Conservation (phyloP, 1,139 yeast species). For the Taphrina populina region DNA sequence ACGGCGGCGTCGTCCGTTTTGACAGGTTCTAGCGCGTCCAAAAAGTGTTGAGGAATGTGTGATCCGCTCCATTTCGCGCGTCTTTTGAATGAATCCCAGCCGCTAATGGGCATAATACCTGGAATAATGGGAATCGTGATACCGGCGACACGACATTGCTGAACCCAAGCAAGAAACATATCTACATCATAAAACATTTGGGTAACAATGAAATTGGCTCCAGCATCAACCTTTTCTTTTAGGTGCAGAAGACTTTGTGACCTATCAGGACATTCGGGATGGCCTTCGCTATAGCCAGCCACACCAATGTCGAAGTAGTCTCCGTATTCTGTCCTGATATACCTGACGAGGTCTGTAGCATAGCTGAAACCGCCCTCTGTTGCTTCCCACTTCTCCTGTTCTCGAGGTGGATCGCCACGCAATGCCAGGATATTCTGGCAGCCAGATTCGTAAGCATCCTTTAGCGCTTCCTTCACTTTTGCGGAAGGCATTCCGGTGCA, state of each 20-base stretch:
- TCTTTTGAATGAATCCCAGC: constrained; percentile 86
- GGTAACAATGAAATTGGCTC: constrained; percentile 88
- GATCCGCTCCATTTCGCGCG: constrained; percentile 94
- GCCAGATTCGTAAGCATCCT: constrained; percentile 83
- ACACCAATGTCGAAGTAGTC: constrained; percentile 70
- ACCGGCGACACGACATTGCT: constrained; percentile 68
- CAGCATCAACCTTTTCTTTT: constrained; percentile 86
- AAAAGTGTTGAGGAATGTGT: constrained; percentile 69
- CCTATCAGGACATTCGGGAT: constrained; percentile 63
- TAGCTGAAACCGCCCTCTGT: constrained; percentile 68
- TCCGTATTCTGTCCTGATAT: constrained; percentile 58
- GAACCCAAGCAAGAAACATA: constrained; percentile 78
- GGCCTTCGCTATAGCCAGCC: constrained; percentile 76
- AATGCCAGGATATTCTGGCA: constrained; percentile 88
- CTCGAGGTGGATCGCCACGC: constrained; percentile 82
- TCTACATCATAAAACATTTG: constrained; percentile 93
- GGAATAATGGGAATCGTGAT: constrained; percentile 86
- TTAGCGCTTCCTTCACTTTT: constrained; percentile 79
- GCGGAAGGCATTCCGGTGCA: constrained; percentile 91
- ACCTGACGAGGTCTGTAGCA: constrained; percentile 63
- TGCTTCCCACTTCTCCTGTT: constrained; percentile 51
- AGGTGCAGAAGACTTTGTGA: constrained; percentile 61
- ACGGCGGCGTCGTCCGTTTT: constrained; percentile 88
- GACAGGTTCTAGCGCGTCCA: constrained; percentile 71
- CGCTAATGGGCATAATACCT: constrained; percentile 97